Base-by-base conservation (phyloP, 2,329 filamentous ascomycete species). In the Coccinonectria pachysandricola region DNA sequence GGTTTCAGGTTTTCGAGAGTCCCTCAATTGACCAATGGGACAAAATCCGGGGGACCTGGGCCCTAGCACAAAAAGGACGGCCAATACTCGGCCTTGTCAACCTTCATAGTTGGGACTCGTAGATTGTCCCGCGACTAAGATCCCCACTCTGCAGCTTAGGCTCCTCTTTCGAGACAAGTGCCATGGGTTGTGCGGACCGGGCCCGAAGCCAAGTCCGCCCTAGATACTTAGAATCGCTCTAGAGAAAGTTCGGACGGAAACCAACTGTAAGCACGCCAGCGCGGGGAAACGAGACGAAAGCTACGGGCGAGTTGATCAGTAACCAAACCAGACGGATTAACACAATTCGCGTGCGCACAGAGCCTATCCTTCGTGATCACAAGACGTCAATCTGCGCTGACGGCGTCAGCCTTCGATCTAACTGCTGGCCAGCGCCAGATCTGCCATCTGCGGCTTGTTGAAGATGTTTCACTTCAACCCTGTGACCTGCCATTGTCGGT, bases 1-100 rank as follows among this genome's bases (percentile, higher is more conserved):
- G 21, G 52, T 54, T 54, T 54, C 52, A 54, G 47, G 46, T 48
- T 39, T 20, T 32, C 24, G 24, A 21, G 25, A 31, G 28, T 19
- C 21, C 32, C 26, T 19, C 16, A 15, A 15, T 21, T 21, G 27
- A 15, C 51, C 50, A 54, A 54, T 53, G 30, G 49, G 49, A 41
- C 39, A 15, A 13, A 17, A 34, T 17, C 49, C 49, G 42, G 30
- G 15, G 5, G 21, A n/a, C n/a, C n/a, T n/a, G n/a, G n/a, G n/a
- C n/a, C n/a, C n/a, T n/a, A n/a, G n/a, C n/a, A n/a, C n/a, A n/a
- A n/a, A n/a, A n/a, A n/a, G n/a, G 16, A 15, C 34, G 38, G 40
- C 27, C 34, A 46, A 31, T 46, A 41, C 40, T 46, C 39, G 42
- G 40, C 28, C 28, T 24, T 33, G 38, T 30, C 31, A 27, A n/a